Evolutionary conservation across 1,284 basidiomycete species (phyloP), one percentile per base, ranked within the genome.

Genomic region (Ganoderma sp.): DNA sequence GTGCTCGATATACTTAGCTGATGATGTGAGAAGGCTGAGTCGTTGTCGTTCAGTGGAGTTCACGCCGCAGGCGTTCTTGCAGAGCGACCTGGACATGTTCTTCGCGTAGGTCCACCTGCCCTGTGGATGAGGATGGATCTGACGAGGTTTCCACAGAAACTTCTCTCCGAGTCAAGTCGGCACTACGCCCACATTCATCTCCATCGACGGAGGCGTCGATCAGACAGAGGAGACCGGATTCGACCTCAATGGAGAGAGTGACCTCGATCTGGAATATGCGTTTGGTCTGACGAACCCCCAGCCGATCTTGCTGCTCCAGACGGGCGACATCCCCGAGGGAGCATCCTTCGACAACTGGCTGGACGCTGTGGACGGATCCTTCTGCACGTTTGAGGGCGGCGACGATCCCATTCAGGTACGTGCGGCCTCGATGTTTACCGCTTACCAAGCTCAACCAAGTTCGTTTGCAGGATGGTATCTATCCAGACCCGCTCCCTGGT

Each of bases 361-460:
- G 10, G 84, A 86, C 69, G 81, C 82, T 17, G 74, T 84, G 7
- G 86, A 86, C 67, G 80, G 75, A 2, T 78, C 81, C 0, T 91
- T 85, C 78, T 90, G 90, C 71, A 84, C 83, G 0, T 89, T 86
- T 64, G 82, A 87, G 65, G 88, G 88, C 5, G 88, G 88, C 2
- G 88, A 90, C 41, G 85, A 89, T 73, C 83, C 84, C 17, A 65
- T 63, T 15, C 69, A 73, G 67, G 72, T 73, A 62, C 48, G 63
- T 61, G 39, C n/a, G 64, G 22, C 39, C 22, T 60, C n/a, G 2
- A 14, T 1, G 12, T 22, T 37, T 37, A 54, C 60, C 57, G 4
- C 25, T 28, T 28, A 28, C 25, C 25, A 4, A n/a, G 39, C 14
- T 41, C 43, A 6, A 22, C 39, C 10, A 41, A 58, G 57, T 17